Conservation (phyloP, 129 eudicot genomes). For the Saussurea involucrata region DNA sequence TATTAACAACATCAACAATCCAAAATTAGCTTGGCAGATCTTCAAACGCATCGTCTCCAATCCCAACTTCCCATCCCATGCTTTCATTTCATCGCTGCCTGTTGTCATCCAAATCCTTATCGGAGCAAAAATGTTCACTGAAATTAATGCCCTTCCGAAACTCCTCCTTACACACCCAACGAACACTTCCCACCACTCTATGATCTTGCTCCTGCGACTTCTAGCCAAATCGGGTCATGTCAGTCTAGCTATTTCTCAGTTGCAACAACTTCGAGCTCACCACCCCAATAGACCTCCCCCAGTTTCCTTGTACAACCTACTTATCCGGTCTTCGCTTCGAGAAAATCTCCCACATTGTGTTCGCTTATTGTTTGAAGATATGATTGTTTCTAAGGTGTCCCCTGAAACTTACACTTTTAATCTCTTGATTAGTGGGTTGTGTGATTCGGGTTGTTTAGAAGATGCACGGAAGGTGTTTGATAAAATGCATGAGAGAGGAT, state of each 20-base stretch:
- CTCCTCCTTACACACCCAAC: constrained; percentile 41
- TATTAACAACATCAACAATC: constrained; percentile 54
- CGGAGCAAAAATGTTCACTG: constrained; percentile 50
- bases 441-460: constrained; percentile 72
- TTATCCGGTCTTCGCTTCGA: constrained; percentile 40
- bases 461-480: constrained; percentile 83
- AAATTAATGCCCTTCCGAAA: constrained; percentile 52
- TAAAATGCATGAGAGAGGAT: constrained; percentile 80
- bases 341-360: constrained; percentile 30
- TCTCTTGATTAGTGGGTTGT: constrained; percentile 59
- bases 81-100: constrained; percentile 37
- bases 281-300: constrained; percentile 42
- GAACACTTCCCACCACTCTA: constrained; percentile 10
- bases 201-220: constrained; percentile 31
- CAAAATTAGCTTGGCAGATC: constrained; percentile 71
- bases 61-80: constrained; percentile 14
- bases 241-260: constrained; percentile 53
- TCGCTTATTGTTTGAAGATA: constrained; percentile 57
- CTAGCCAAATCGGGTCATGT: constrained; percentile 47
- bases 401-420: constrained; percentile 72
- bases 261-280: constrained; percentile 48
- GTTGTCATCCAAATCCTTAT: constrained; percentile 54
- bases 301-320: constrained; percentile 55
- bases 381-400: constrained; percentile 52
- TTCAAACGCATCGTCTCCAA: constrained; percentile 57